phyloP scores from a whole-genome alignment of 164 flowering plant species.

The Pachysandra terminalis region DNA sequence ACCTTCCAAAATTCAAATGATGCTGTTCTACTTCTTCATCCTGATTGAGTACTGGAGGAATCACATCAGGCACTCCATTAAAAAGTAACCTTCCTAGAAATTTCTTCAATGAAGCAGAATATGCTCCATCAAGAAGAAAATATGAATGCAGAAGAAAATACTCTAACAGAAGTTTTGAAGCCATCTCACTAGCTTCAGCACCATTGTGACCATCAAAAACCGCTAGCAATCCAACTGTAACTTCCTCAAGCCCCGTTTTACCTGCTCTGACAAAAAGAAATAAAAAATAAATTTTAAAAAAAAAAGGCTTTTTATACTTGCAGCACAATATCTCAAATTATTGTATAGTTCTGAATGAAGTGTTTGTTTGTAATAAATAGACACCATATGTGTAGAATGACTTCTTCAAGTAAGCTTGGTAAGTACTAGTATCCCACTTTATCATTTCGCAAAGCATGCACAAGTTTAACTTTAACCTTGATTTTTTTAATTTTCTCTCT shows the following conservation, averaged over 20 bases:
- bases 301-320: too few relatives aligned
- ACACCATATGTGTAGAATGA: too few relatives aligned
- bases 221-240: constrained; percentile 68
- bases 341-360: too few relatives aligned
- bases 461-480: too few relatives aligned
- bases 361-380: too few relatives aligned
- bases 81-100: constrained; percentile 34
- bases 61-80: constrained; percentile 30
- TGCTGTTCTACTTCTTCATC: constrained; percentile 24
- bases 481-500: too few relatives aligned
- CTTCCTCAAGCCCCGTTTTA: constrained; percentile 49
- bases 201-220: constrained; percentile 99
- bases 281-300: too few relatives aligned
- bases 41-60: constrained; percentile 35
- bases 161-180: constrained; percentile 82
- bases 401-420: too few relatives aligned
- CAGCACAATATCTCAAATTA: too few relatives aligned
- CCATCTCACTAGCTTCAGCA: constrained; percentile 97
- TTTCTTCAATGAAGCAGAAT: constrained; percentile 52
- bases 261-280: constrained; percentile 39
- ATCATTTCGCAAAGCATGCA: too few relatives aligned
- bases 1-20: constrained; percentile 50
- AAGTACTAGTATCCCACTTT: too few relatives aligned
- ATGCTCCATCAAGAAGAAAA: constrained; percentile 86
- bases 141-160: constrained; percentile 76